Base-by-base conservation (phyloP, 2,329 filamentous ascomycete genomes). In the Aureobasidium zeae region DNA sequence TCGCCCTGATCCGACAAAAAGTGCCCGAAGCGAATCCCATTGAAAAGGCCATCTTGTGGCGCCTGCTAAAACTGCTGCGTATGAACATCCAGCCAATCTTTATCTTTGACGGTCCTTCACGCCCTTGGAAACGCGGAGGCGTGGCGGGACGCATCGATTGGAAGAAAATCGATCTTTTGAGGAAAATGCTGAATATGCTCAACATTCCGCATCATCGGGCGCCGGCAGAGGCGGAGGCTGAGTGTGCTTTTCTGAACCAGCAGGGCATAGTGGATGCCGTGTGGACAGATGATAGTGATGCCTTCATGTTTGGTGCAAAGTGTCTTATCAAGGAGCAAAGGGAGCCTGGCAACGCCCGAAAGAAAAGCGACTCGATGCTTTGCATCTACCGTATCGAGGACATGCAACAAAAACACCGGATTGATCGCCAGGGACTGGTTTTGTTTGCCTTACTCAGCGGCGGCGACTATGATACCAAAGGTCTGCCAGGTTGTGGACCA, bases 81-180 rank as follows among this genome's bases (percentile, higher is more conserved):
- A 60, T 71, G 5, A 66, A 72, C 12, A 68, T 77, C 5, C 64
- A 72, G 29, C 61, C 71, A 1, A 50, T 76, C 5, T 74, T 76
- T 45, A 66, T 77, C 3, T 74, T 73, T 48, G 74, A 77, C 45
- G 72, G 73, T 1, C 60, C 68, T 8, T 63, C 66, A 12, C 66
- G 58, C 45, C 60, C 62, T 1, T 53, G 57, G 54, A 64, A 68
- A 49, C 51, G 59, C 11, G 54, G 56, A 8, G 49, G 51, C 24
- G 52, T 55, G 0, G 57, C 56, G 10, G 50, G 54, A 2, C 55
- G 49, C n/a, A 50, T 67, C 13, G 55, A 66, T 16, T 57, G 56
- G 32, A 49, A 64, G 10, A 46, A 54, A 39, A 54, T 57, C 11
- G 49, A 51, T 26, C 44, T 63, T 5, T 47, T 70, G 4, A 55